These are phyloP conservation scores for Nothopassalora personata DNA, from an alignment of 2,329 filamentous ascomycete species.

Conservation along the genomic window DNA sequence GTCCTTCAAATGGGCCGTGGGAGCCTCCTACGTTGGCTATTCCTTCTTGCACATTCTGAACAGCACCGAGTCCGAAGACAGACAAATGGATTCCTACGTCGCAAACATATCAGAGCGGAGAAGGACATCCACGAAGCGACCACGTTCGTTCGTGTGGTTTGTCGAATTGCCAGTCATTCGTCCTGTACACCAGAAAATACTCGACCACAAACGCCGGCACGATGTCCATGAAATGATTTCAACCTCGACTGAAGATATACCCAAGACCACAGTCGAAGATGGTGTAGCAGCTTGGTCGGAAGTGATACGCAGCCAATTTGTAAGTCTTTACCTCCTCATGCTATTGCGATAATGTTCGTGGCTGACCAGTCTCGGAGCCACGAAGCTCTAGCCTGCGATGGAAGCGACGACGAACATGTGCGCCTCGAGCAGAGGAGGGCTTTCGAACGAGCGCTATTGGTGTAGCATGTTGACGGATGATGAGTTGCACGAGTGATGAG, in stretches of 20 bases:
- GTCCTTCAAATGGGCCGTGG: neutral
- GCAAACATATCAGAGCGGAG: neutral
- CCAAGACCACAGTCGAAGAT: slow-evolving; percentile 2
- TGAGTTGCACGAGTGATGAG: neutral
- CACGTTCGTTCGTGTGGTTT: neutral
- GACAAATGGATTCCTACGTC: slow-evolving; percentile 6
- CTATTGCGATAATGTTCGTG: neutral
- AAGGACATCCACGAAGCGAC: neutral
- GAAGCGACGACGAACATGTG: neutral
- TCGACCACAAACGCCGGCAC: slow-evolving; percentile 4
- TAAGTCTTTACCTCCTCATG: slow-evolving; percentile 1
- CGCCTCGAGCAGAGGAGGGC: slow-evolving; percentile 4
- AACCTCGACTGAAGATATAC: slow-evolving; percentile 4
- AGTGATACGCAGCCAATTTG: slow-evolving; percentile 1
- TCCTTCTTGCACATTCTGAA: neutral
- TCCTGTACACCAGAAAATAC: slow-evolving; percentile 5
- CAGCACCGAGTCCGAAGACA: neutral
- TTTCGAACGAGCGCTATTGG: neutral
- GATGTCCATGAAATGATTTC: slow-evolving; percentile 9
- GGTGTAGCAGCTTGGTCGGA: slow-evolving; percentile 2
- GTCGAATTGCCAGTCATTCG: slow-evolving; percentile 3
- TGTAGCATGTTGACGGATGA: neutral
- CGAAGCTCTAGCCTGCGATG: neutral
- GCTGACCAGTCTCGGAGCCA: neutral
- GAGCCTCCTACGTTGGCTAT: neutral